phyloP scores from a whole-genome alignment of 768 basidiomycete species.

The Russula sp. region DNA sequence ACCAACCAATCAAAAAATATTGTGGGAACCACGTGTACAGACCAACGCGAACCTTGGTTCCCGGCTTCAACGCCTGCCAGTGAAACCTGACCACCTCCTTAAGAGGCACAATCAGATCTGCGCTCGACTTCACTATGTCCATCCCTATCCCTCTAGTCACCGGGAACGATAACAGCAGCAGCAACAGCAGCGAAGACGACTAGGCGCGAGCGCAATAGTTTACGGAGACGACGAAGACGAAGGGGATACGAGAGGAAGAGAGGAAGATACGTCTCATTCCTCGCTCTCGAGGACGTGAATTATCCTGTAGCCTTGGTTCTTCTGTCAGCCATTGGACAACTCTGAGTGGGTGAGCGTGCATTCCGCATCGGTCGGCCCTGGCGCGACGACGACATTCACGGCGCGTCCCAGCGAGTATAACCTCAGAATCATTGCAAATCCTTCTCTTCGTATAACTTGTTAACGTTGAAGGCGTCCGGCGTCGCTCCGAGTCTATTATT shows the following conservation, averaged over 20 bases:
- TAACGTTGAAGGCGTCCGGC: background rate
- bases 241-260: conserved; percentile 32
- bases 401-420: background rate
- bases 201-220: conserved; percentile 34
- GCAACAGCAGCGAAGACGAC: background rate
- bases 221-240: conserved; percentile 39
- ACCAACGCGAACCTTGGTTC: conserved; percentile 35
- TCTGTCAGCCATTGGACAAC: conserved; percentile 28
- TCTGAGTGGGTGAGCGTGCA: conserved; percentile 13
- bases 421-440: background rate
- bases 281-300: conserved; percentile 25
- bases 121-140: conserved; percentile 36
- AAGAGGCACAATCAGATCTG: conserved; percentile 35
- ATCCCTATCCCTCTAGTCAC: too few relatives aligned
- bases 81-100: conserved; percentile 32
- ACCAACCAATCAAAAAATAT: background rate
- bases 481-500: too few relatives aligned
- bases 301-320: conserved; percentile 29
- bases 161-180: background rate
- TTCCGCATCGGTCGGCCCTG: background rate
- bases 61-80: conserved; percentile 35
- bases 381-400: background rate
- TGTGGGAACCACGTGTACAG: background rate
- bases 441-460: conserved; percentile 8
- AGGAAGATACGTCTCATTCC: conserved; percentile 28